Evolutionary conservation across 192 early-diverging fungal species (phyloP).

Genomic region (Tieghemiomyces parasiticus): DNA sequence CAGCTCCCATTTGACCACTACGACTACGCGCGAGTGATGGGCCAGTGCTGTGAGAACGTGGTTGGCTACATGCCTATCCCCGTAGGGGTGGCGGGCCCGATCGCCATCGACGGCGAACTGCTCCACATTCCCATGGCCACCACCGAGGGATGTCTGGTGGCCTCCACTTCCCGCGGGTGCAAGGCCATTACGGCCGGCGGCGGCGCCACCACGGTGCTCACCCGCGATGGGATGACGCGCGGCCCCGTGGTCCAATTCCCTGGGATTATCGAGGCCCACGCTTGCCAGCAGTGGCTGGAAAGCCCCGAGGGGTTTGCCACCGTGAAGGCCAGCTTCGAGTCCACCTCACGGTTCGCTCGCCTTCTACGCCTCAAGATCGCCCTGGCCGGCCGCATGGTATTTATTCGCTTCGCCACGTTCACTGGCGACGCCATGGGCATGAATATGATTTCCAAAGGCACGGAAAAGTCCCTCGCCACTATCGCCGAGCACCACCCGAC

Average conservation of each 20-base stretch:
- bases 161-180: constrained; percentile 84
- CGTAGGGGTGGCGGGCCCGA: constrained; percentile 82
- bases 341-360: constrained; percentile 78
- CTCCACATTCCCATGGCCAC: constrained; percentile 91
- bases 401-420: constrained; percentile 73
- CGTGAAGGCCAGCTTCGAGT: constrained; percentile 67
- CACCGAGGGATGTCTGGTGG: constrained; percentile 81
- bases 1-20: constrained; percentile 70
- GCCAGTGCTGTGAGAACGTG: constrained; percentile 93
- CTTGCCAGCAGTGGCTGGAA: constrained; percentile 62
- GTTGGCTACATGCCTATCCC: constrained; percentile 87
- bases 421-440: constrained; percentile 98
- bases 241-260: constrained; percentile 86
- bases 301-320: constrained; percentile 32
- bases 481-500: constrained; percentile 45
- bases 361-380: constrained; percentile 68
- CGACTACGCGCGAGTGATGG: constrained; percentile 77
- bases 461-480: constrained; percentile 61
- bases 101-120: constrained; percentile 62
- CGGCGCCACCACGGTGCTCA: constrained; percentile 66
- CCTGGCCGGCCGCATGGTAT: constrained; percentile 68
- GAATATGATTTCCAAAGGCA: constrained; percentile 97
- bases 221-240: constrained; percentile 80
- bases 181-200: constrained; percentile 83
- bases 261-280: constrained; percentile 40